Conservation (phyloP, 768 basidiomycete genomes). For the Rhodotorula toruloides region DNA sequence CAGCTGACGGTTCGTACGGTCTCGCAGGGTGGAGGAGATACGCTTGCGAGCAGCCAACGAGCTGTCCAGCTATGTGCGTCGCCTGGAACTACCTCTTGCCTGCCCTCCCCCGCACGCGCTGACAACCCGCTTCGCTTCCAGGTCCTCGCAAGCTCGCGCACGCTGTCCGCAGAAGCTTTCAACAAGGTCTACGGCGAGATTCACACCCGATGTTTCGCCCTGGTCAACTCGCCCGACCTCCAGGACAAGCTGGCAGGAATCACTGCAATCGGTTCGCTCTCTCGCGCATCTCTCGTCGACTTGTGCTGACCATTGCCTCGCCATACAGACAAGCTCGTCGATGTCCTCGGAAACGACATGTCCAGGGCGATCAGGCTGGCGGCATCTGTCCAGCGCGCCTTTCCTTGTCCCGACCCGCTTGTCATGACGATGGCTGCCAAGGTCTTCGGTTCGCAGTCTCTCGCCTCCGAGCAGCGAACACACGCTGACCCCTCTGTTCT, state of each 20-base stretch:
- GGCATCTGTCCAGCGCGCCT: constrained; percentile 87
- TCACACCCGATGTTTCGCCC: constrained; percentile 36
- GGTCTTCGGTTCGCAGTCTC: constrained; percentile 36
- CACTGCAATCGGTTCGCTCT: constrained; percentile 68
- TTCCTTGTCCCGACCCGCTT: constrained; percentile 82
- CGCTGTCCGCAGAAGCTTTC: constrained; percentile 38
- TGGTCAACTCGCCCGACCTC: constrained; percentile 52
- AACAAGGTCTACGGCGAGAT: constrained; percentile 39
- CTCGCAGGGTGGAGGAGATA: constrained; percentile 16
- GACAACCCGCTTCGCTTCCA: neutral
- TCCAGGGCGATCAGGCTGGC: constrained; percentile 78
- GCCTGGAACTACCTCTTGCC: neutral
- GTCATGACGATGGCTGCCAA: constrained; percentile 61
- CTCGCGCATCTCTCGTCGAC: too few species aligned
- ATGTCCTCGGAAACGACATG: constrained; percentile 72
- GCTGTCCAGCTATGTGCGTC: constrained; percentile 12
- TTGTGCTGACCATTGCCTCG: neutral
- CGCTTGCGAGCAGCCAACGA: constrained; percentile 28
- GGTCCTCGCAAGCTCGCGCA: constrained; percentile 35
- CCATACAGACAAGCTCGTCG: constrained; percentile 63
- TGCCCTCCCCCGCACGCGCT: neutral
- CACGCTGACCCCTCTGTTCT: neutral
- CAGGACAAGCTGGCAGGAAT: constrained; percentile 80
- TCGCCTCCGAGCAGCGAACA: neutral
- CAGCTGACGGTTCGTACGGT: too few species aligned